These are phyloP conservation scores for Prunus dulcis DNA, from an alignment of 306 rosid genomes.

Conservation along the genomic window DNA sequence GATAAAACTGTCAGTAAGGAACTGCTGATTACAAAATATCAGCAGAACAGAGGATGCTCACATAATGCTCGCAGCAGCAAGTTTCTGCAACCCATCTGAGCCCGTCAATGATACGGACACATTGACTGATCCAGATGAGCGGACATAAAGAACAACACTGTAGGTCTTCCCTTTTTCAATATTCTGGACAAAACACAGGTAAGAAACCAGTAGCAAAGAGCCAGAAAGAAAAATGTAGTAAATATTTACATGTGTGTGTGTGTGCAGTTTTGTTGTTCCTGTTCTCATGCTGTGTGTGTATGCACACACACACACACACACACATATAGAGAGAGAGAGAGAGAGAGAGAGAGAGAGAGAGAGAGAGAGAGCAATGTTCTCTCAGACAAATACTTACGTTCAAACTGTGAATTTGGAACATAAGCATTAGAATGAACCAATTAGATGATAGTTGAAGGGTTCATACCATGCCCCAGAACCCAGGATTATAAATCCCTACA, in stretches of 20 bases:
- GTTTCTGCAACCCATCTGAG: constrained; percentile 43
- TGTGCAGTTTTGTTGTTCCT: neutral
- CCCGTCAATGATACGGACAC: constrained; percentile 53
- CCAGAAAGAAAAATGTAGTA: neutral
- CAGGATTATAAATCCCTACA: constrained; percentile 83
- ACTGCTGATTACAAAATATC: constrained; percentile 12
- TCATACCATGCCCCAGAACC: constrained; percentile 88
- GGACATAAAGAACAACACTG: constrained; percentile 59
- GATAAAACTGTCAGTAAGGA: constrained; percentile 1
- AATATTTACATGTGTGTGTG: neutral
- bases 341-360: too few relatives aligned
- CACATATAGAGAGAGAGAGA: too few relatives aligned
- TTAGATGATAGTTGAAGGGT: neutral
- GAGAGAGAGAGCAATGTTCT: too few relatives aligned
- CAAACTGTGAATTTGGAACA: too few relatives aligned
- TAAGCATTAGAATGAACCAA: neutral
- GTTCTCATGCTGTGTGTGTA: neutral
- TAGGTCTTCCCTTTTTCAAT: constrained; percentile 71
- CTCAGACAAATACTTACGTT: too few relatives aligned
- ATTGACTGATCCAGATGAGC: constrained; percentile 57
- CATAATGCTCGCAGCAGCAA: constrained; percentile 62
- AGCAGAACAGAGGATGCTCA: constrained; percentile 34
- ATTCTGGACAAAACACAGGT: constrained; percentile 48
- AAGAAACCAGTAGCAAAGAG: constrained; percentile 7
- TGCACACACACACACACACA: too few relatives aligned